phyloP scores from a whole-genome alignment of 2,329 filamentous ascomycete species.

The Neurospora sp. region DNA sequence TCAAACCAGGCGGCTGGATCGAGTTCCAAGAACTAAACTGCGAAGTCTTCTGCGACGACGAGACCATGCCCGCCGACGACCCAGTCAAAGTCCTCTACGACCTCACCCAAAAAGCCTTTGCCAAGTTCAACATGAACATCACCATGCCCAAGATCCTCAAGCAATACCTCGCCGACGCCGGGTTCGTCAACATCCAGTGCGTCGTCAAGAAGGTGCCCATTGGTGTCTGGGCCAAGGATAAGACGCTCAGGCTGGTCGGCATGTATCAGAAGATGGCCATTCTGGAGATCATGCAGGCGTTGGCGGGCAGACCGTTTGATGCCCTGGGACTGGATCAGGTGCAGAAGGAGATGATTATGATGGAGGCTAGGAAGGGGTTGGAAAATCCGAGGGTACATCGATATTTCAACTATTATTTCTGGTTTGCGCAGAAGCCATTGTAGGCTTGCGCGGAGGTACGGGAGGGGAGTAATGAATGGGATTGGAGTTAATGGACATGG shows the following conservation, averaged over 20 bases:
- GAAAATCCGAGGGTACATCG: slow-evolving; percentile 9
- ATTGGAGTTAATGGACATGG: no score
- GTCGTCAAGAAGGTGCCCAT: slow-evolving; percentile 34
- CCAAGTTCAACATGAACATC: slow-evolving; percentile 21
- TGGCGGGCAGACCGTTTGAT: slow-evolving; percentile 8
- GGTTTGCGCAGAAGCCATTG: slow-evolving; percentile 12
- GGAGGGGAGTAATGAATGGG: no score
- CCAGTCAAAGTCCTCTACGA: slow-evolving; percentile 21
- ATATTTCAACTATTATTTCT: slow-evolving; percentile 15
- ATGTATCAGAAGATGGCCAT: slow-evolving; percentile 17
- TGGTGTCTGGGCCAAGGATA: slow-evolving; percentile 37
- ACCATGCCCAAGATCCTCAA: slow-evolving; percentile 19
- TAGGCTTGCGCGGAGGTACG: neutral
- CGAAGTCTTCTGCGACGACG: slow-evolving; percentile 19
- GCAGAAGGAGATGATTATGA: slow-evolving; percentile 43
- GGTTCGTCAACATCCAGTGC: slow-evolving; percentile 31
- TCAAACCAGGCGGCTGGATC: slow-evolving; percentile 22
- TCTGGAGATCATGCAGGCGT: slow-evolving; percentile 5
- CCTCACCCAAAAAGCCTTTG: slow-evolving; percentile 20
- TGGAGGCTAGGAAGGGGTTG: slow-evolving; percentile 13
- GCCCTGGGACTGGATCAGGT: slow-evolving; percentile 44
- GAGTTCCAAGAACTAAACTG: slow-evolving; percentile 22
- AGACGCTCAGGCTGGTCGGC: slow-evolving; percentile 28
- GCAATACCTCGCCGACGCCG: slow-evolving; percentile 21
- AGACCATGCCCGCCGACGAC: slow-evolving; percentile 6